Evolutionary conservation across 768 basidiomycete genomes (phyloP).

Genomic region (Fibroporia radiculosa): DNA sequence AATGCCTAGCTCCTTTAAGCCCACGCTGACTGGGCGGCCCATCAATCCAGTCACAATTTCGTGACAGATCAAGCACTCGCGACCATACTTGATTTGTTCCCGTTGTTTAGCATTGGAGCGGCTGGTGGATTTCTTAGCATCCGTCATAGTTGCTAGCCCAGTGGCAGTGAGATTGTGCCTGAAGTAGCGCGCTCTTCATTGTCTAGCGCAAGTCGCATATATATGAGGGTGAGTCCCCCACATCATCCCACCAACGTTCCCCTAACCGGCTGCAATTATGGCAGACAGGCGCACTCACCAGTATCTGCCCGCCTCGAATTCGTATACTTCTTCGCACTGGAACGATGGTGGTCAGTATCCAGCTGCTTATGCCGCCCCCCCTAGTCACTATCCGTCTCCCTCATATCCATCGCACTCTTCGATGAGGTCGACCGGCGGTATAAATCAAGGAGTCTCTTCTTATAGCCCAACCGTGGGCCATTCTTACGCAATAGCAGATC

Average conservation of each 20-base stretch:
- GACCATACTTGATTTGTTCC: constrained; percentile 15
- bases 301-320: constrained; percentile 10
- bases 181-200: constrained; percentile 6
- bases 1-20: constrained; percentile 12
- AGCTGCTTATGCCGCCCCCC: constrained; percentile 9
- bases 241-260: constrained; percentile 2
- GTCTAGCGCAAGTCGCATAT: constrained; percentile 9
- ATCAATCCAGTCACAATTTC: constrained; percentile 12
- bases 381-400: constrained; percentile 12
- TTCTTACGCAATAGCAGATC: constrained; percentile 12
- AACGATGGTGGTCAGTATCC: constrained; percentile 9
- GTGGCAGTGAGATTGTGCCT: constrained; percentile 22
- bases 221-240: constrained; percentile 5
- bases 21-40: constrained; percentile 12
- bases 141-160: constrained; percentile 9
- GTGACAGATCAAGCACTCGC: constrained; percentile 17
- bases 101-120: not conserved
- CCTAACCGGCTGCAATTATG: constrained; percentile 9
- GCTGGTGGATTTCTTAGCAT: not conserved
- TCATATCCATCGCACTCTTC: constrained; percentile 12
- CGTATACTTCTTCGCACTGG: constrained; percentile 12
- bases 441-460: not conserved
- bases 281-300: constrained; percentile 17
- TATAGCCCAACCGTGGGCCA: constrained; percentile 8
- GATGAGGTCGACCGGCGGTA: constrained; percentile 7